A percentile compares a stretch with the other conserved stretches of the same genome.
phyloP scores from a whole-genome alignment of 2,329 filamentous ascomycete genomes.

The Colletotrichum filicis region DNA sequence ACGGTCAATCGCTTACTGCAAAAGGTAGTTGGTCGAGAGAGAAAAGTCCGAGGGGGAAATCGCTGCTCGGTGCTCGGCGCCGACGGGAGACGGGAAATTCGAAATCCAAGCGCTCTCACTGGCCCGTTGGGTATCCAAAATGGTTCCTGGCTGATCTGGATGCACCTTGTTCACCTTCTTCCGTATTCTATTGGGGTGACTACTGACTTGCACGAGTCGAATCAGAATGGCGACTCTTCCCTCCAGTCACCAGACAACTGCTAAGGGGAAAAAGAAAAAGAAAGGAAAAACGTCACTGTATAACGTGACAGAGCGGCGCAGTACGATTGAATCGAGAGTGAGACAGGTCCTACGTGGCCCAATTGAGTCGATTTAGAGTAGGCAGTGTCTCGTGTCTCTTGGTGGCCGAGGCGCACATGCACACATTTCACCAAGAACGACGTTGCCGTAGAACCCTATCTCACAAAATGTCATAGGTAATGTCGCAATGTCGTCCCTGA shows the following conservation, averaged over 20 bases:
- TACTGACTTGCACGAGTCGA: neutral
- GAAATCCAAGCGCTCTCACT: neutral
- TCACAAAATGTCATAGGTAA: neutral
- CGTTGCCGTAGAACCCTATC: neutral
- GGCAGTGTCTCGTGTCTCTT: neutral
- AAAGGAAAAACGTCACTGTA: neutral
- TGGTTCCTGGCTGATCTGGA: neutral
- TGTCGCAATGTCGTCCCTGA: conserved; percentile 9
- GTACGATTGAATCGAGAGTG: neutral
- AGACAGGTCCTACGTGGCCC: neutral
- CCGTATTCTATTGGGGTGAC: neutral
- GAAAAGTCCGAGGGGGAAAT: neutral
- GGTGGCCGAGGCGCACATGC: neutral
- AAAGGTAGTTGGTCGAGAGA: neutral
- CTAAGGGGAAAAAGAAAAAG: neutral
- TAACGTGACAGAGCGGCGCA: neutral
- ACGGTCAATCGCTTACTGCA: neutral
- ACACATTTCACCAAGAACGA: neutral
- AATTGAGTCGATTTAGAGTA: neutral
- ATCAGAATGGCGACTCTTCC: neutral
- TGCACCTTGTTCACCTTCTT: neutral
- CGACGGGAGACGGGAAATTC: neutral
- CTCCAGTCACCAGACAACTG: neutral
- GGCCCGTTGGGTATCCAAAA: neutral
- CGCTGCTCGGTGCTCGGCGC: conserved; percentile 21